A percentile compares a stretch with the other conserved stretches of the same genome.
Conservation (phyloP, 768 basidiomycete genomes). For the Xerocomus brunneocitrinus region DNA sequence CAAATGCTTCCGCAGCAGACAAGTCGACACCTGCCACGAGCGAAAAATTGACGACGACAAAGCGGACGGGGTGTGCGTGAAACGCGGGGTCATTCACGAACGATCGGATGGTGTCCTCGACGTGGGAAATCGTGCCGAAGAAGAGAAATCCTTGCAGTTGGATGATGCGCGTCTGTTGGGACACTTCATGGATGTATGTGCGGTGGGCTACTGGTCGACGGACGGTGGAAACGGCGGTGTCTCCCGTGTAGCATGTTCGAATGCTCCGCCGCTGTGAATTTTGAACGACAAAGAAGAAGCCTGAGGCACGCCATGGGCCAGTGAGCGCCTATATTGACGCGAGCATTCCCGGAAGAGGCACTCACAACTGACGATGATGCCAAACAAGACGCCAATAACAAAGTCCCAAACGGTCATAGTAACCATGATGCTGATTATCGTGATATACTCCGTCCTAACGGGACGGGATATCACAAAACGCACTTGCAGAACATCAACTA, state of each 20-base stretch:
- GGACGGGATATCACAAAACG: slow-evolving; percentile 3
- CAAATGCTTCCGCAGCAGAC: slow-evolving; percentile 92
- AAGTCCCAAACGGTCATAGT: slow-evolving; percentile 96
- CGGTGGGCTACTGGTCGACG: slow-evolving; percentile 84
- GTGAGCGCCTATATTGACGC: neutral
- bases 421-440: slow-evolving; percentile 80
- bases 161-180: slow-evolving; percentile 85
- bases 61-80: slow-evolving; percentile 74
- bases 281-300: slow-evolving; percentile 95
- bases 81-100: slow-evolving; percentile 70
- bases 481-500: neutral
- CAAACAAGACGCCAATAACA: slow-evolving; percentile 88
- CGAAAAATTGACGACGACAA: slow-evolving; percentile 83
- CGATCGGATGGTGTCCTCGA: slow-evolving; percentile 81
- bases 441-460: slow-evolving; percentile 69
- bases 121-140: slow-evolving; percentile 88
- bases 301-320: slow-evolving; percentile 31
- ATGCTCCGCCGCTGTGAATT: slow-evolving; percentile 85
- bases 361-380: slow-evolving; percentile 87
- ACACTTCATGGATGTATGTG: slow-evolving; percentile 87
- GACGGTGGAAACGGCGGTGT: slow-evolving; percentile 84
- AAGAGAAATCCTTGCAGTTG: slow-evolving; percentile 91
- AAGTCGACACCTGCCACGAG: slow-evolving; percentile 90
- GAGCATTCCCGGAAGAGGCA: neutral
- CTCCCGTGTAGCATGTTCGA: slow-evolving; percentile 76